Evolutionary conservation across 345 rosid genomes (phyloP).

Genomic region (Linum lewisii): DNA sequence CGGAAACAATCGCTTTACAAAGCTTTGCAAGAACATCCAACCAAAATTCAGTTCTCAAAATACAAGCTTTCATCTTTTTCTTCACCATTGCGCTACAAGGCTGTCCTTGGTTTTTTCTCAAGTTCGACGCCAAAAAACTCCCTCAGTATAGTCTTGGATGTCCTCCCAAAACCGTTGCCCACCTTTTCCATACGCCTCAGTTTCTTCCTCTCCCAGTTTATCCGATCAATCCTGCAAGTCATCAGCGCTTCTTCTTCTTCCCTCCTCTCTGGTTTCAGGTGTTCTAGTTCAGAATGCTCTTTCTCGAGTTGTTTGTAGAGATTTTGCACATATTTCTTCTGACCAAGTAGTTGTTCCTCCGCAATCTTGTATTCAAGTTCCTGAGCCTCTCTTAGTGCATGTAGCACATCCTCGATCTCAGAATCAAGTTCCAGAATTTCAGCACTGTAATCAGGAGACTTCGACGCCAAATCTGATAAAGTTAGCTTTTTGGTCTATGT

Average conservation of each 20-base stretch:
- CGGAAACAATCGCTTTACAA: too few relatives aligned
- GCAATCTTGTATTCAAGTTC: slow-evolving; percentile 55
- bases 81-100: neutral
- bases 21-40: too few relatives aligned
- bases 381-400: slow-evolving; percentile 44
- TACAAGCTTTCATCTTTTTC: neutral
- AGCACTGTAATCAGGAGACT: slow-evolving; percentile 30
- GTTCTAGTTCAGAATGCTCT: slow-evolving; percentile 43
- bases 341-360: slow-evolving; percentile 46
- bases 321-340: slow-evolving; percentile 45
- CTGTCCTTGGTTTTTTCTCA: slow-evolving; percentile 12
- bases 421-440: slow-evolving; percentile 51
- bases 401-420: slow-evolving; percentile 52
- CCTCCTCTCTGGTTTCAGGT: slow-evolving; percentile 18
- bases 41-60: too few relatives aligned
- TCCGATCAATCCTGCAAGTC: slow-evolving; percentile 40
- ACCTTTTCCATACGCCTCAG: slow-evolving; percentile 65
- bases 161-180: slow-evolving; percentile 63
- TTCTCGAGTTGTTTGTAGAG: slow-evolving; percentile 57
- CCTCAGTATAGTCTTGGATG: slow-evolving; percentile 39
- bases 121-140: slow-evolving; percentile 39
- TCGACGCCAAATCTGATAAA: slow-evolving; percentile 16
- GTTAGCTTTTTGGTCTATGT: slow-evolving; percentile 5
- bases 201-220: slow-evolving; percentile 41
- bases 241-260: slow-evolving; percentile 31